Conservation (phyloP, 352 stramenopile genomes). For the Pythium phragmiticola region DNA sequence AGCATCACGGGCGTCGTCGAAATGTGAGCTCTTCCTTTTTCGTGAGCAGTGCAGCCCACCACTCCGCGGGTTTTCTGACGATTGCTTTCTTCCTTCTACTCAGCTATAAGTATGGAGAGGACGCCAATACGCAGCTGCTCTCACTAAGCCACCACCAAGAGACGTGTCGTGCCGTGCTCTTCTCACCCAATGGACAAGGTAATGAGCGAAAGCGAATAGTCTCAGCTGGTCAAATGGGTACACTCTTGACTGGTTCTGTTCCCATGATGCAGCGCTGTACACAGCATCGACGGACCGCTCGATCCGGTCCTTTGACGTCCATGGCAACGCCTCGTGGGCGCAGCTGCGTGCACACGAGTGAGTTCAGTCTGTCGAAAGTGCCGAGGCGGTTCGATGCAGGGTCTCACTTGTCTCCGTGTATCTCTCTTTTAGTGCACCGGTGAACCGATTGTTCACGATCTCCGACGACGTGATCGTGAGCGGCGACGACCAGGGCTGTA, state of each 20-base stretch:
- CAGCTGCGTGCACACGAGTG: constrained; percentile 83
- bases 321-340: constrained; percentile 74
- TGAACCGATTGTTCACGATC: constrained; percentile 76
- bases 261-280: constrained; percentile 55
- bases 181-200: constrained; percentile 79
- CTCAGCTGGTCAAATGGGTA: constrained; percentile 1
- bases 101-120: constrained; percentile 81
- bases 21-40: constrained; percentile 45
- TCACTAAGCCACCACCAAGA: constrained; percentile 79
- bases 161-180: constrained; percentile 64
- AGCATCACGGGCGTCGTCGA: constrained; percentile 78
- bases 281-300: constrained; percentile 77
- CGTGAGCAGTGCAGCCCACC: neutral
- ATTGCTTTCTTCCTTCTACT: neutral
- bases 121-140: constrained; percentile 65
- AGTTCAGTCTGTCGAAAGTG: constrained; percentile 4
- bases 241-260: constrained; percentile 1
- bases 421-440: constrained; percentile 29
- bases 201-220: neutral
- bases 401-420: constrained; percentile 1
- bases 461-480: constrained; percentile 71
- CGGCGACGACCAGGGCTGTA: constrained; percentile 77
- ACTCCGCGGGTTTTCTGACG: neutral
- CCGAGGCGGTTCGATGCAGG: too few species aligned
- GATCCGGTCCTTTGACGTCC: constrained; percentile 79